phyloP scores from a whole-genome alignment of 1,284 basidiomycete genomes.

The Earliella scabrosa region DNA sequence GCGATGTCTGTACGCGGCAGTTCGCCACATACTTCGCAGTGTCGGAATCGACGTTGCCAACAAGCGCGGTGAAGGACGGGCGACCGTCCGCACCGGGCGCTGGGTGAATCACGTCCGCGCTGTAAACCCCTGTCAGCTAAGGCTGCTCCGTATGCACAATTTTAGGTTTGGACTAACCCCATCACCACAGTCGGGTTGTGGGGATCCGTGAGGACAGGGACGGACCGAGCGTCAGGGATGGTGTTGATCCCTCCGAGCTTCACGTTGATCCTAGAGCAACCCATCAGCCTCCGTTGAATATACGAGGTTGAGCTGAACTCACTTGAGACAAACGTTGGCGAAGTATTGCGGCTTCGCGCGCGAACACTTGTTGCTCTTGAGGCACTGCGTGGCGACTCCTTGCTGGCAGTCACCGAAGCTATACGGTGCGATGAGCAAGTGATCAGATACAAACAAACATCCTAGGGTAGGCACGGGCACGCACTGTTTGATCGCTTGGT shows the following conservation, averaged over 20 bases:
- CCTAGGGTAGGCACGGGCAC: conserved; percentile 31
- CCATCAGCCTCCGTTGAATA: conserved; percentile 2
- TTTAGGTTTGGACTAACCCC: conserved; percentile 41
- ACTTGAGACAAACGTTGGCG: conserved; percentile 83
- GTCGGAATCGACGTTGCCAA: conserved; percentile 73
- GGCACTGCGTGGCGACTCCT: conserved; percentile 77
- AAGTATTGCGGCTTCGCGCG: conserved; percentile 74
- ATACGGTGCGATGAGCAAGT: not conserved
- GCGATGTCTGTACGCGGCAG: conserved; percentile 66
- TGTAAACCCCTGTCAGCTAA: conserved; percentile 35
- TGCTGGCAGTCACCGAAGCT: conserved; percentile 22
- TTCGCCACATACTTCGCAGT: conserved; percentile 58
- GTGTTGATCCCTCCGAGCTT: conserved; percentile 82
- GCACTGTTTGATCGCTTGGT: conserved; percentile 76
- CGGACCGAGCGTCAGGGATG: conserved; percentile 65
- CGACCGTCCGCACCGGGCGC: conserved; percentile 71
- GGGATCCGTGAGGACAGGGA: conserved; percentile 65
- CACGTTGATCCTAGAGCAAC: conserved; percentile 66
- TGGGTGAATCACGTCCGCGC: conserved; percentile 81
- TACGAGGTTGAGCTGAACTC: conserved; percentile 26
- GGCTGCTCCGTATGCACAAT: not conserved
- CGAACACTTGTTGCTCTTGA: conserved; percentile 66
- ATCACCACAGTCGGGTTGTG: conserved; percentile 78
- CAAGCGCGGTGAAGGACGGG: conserved; percentile 78
- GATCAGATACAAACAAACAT: conserved; percentile 1